Percentiles rank a stretch among this genome's conserved stretches.
These are phyloP conservation scores for Penicillium manginii DNA, from an alignment of 495 filamentous ascomycete species.

Conservation along the genomic window DNA sequence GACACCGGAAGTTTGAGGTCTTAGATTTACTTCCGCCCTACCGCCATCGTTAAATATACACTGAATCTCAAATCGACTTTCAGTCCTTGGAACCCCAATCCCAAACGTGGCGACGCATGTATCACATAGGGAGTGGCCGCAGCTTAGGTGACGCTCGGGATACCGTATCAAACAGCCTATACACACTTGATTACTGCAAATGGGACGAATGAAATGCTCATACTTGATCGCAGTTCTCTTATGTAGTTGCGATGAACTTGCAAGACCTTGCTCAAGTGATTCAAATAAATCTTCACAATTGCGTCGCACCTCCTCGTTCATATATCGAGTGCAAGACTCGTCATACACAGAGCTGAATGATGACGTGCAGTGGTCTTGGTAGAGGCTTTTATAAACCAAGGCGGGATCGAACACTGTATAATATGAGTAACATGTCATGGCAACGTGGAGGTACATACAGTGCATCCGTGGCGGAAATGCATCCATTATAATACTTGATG, in stretches of 20 bases:
- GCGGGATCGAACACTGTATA: no score
- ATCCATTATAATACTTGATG: conserved; percentile 35
- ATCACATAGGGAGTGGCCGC: conserved; percentile 34
- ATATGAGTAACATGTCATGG: no score
- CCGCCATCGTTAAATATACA: conserved; percentile 22
- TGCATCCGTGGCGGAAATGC: conserved; percentile 33
- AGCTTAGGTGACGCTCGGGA: conserved; percentile 34
- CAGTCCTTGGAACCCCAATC: conserved; percentile 1
- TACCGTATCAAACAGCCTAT: conserved; percentile 25
- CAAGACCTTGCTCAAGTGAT: conserved; percentile 12
- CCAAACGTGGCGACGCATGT: conserved; percentile 27
- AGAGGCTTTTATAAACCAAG: no score
- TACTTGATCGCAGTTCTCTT: conserved; percentile 4
- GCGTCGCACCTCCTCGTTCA: conserved; percentile 16
- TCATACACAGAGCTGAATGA: conserved; percentile 14
- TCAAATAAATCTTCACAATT: conserved; percentile 14
- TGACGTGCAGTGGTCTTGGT: not conserved
- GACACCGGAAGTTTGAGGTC: conserved; percentile 34
- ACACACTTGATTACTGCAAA: conserved; percentile 21
- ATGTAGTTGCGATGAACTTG: conserved; percentile 11
- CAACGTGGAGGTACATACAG: conserved; percentile 25
- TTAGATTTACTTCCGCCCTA: conserved; percentile 21
- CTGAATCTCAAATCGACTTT: conserved; percentile 17
- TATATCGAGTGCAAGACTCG: conserved; percentile 12
- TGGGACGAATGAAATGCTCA: conserved; percentile 9